Evolutionary conservation across 2,329 filamentous ascomycete species (phyloP).

Genomic region (Myriangium duriaei): DNA sequence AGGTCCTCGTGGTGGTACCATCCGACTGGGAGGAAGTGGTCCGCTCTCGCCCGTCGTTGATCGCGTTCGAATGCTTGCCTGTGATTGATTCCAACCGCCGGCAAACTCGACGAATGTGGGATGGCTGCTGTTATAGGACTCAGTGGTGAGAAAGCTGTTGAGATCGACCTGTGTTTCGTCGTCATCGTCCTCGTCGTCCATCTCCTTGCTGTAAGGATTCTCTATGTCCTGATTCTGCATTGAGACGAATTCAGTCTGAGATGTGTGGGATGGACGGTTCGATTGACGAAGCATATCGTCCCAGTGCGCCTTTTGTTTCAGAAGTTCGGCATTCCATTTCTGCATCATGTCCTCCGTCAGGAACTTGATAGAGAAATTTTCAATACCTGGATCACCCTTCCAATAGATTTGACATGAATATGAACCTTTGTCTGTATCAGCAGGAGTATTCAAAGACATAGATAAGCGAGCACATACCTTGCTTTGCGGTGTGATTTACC

Average conservation of each 20-base stretch:
- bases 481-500: constrained; percentile 74
- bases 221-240: constrained; percentile 56
- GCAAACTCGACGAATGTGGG: constrained; percentile 35
- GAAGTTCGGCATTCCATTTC: constrained; percentile 52
- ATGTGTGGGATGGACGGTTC: constrained; percentile 26
- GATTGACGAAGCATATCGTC: constrained; percentile 1
- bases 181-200: constrained; percentile 39
- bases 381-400: constrained; percentile 91
- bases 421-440: constrained; percentile 40
- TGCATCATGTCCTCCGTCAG: constrained; percentile 83
- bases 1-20: constrained; percentile 58
- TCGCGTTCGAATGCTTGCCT: constrained; percentile 59
- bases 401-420: constrained; percentile 97
- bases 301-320: constrained; percentile 12
- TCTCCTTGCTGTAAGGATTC: constrained; percentile 64
- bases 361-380: constrained; percentile 93
- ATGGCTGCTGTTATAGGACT: constrained; percentile 15
- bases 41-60: constrained; percentile 63
- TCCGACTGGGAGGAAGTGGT: constrained; percentile 31
- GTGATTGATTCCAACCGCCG: constrained; percentile 58
- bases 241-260: constrained; percentile 66
- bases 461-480: constrained; percentile 46
- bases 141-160: constrained; percentile 9
- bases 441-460: not conserved
- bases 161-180: constrained; percentile 24